Evolutionary conservation across 2,329 filamentous ascomycete genomes (phyloP).

Genomic region (Elsinoe batatas): DNA sequence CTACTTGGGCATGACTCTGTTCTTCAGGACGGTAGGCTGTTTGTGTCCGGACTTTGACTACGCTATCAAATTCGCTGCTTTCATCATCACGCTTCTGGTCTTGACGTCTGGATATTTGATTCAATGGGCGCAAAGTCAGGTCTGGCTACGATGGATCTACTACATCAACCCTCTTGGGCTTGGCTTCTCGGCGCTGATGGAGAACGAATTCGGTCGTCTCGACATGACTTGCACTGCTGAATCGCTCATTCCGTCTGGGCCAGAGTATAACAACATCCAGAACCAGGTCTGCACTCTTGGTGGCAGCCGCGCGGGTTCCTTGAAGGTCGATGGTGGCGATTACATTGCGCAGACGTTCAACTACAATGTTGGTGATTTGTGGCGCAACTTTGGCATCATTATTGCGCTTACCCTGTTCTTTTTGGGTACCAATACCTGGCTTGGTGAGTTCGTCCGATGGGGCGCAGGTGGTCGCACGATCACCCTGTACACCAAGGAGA

Average conservation of each 20-base stretch:
- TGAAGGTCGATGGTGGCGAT: slow-evolving; percentile 51
- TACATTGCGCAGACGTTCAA: slow-evolving; percentile 62
- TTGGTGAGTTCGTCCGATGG: slow-evolving; percentile 69
- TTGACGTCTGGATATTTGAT: slow-evolving; percentile 77
- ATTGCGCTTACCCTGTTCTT: slow-evolving; percentile 66
- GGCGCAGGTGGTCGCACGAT: slow-evolving; percentile 73
- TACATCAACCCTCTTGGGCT: slow-evolving; percentile 68
- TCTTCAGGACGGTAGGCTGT: slow-evolving; percentile 67
- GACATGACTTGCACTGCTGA: slow-evolving; percentile 58
- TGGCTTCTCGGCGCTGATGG: slow-evolving; percentile 69
- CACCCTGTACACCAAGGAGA: slow-evolving; percentile 64
- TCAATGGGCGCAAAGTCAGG: slow-evolving; percentile 63
- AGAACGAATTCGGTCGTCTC: slow-evolving; percentile 69
- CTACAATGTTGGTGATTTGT: slow-evolving; percentile 58
- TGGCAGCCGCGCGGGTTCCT: slow-evolving; percentile 58
- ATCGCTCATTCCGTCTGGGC: slow-evolving; percentile 61
- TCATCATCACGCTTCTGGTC: slow-evolving; percentile 73
- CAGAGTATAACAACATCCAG: slow-evolving; percentile 58
- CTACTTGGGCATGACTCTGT: slow-evolving; percentile 56
- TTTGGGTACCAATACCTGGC: slow-evolving; percentile 61
- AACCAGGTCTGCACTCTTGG: slow-evolving; percentile 74
- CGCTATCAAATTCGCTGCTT: slow-evolving; percentile 68
- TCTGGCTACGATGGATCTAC: slow-evolving; percentile 72
- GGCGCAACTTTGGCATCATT: slow-evolving; percentile 79
- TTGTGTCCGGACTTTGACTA: slow-evolving; percentile 73